Conservation (phyloP, 371 early-diverging fungal genomes). For the Dinochytrium kinnereticum region DNA sequence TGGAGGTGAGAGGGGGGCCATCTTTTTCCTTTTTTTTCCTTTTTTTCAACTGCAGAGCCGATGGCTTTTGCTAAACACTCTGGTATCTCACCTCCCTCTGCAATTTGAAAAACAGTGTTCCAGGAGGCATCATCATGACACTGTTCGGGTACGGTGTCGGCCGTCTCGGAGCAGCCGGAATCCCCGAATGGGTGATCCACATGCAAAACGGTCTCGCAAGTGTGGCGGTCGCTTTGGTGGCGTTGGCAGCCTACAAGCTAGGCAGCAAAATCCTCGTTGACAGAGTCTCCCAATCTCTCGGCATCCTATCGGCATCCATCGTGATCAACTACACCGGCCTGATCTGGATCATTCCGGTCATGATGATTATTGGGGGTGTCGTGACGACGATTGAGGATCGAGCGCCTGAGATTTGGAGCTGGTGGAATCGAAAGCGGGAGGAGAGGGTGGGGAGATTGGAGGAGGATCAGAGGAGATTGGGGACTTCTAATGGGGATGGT, state of each 20-base stretch:
- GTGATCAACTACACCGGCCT: slow-evolving; percentile 47
- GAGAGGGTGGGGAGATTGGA: neutral
- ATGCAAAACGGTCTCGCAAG: slow-evolving; percentile 58
- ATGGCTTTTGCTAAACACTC: too few relatives aligned
- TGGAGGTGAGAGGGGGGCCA: slow-evolving; percentile 62
- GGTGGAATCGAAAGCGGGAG: neutral
- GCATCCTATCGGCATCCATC: slow-evolving; percentile 45
- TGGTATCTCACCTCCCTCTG: too few relatives aligned
- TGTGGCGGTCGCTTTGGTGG: slow-evolving; percentile 64
- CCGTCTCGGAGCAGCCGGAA: slow-evolving; percentile 33
- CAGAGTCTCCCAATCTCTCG: slow-evolving; percentile 42
- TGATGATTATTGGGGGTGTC: slow-evolving; percentile 62
- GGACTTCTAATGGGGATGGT: neutral
- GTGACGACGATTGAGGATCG: slow-evolving; percentile 39
- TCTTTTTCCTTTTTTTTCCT: too few relatives aligned
- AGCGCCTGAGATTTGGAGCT: neutral
- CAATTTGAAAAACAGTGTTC: too few relatives aligned
- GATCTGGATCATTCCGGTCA: slow-evolving; percentile 59
- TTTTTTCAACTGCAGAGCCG: too few relatives aligned
- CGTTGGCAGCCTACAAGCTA: slow-evolving; percentile 61
- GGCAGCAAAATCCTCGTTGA: slow-evolving; percentile 51
- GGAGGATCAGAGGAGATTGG: slow-evolving; percentile 4
- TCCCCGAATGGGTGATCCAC: slow-evolving; percentile 56
- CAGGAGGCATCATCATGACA: slow-evolving; percentile 60
- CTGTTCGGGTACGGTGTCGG: slow-evolving; percentile 53